These are phyloP conservation scores for Lasiosphaeria hispida DNA, from an alignment of 495 filamentous ascomycete genomes.

Conservation along the genomic window DNA sequence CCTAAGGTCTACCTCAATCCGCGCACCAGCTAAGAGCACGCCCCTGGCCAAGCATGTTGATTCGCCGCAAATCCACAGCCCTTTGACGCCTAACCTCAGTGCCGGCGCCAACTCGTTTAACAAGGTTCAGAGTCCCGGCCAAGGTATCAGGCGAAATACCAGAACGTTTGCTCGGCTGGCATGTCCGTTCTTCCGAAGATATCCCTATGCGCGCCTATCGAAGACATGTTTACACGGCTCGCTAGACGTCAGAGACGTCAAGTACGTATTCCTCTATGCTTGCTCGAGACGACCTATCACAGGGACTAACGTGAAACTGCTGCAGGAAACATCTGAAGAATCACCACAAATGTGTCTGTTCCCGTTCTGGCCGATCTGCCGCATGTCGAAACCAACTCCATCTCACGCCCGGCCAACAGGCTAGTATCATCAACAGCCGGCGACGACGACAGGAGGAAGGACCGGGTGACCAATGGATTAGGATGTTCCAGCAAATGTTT, in stretches of 20 bases:
- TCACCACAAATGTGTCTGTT: constrained; percentile 3
- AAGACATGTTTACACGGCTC: neutral
- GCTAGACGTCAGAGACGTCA: neutral
- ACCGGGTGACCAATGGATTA: constrained; percentile 1
- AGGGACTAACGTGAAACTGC: constrained; percentile 1
- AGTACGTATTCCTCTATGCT: constrained; percentile 3
- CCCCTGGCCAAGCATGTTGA: no score
- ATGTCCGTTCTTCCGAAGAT: constrained; percentile 4
- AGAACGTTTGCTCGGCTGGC: neutral
- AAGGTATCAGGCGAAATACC: neutral
- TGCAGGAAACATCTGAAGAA: constrained; percentile 1
- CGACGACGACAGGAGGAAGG: neutral
- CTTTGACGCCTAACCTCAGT: neutral
- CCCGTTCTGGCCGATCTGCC: constrained; percentile 3
- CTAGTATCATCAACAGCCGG: constrained; percentile 3
- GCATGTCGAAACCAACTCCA: constrained; percentile 2
- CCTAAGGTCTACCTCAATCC: constrained; percentile 1
- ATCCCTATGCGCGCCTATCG: neutral
- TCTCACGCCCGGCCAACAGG: constrained; percentile 1
- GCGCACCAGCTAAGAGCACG: neutral
- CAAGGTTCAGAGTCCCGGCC: neutral
- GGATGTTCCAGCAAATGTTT: constrained; percentile 4
- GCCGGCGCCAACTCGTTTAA: no score
- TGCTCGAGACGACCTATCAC: constrained; percentile 1
- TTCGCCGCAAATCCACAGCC: no score